Evolutionary conservation across 305 asterid species (phyloP).

Genomic region (Fraxinus ornus): DNA sequence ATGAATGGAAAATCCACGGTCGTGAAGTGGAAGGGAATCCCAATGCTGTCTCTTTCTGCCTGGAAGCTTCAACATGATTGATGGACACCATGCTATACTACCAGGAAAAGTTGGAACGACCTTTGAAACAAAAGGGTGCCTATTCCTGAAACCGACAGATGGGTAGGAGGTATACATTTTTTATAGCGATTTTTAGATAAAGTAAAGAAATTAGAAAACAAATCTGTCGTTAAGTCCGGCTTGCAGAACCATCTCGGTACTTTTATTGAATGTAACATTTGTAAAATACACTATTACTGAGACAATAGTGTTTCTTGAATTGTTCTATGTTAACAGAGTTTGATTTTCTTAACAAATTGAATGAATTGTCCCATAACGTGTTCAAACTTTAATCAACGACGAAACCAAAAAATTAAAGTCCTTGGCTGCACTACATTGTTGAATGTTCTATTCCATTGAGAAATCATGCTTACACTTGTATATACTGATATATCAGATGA

Average conservation of each 20-base stretch:
- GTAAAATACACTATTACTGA: not conserved
- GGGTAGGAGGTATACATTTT: not conserved
- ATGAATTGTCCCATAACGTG: not conserved
- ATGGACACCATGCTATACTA: not conserved
- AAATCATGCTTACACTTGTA: not conserved
- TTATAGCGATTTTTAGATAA: no score
- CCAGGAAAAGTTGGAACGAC: not conserved
- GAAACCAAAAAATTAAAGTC: not conserved
- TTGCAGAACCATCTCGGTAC: not conserved
- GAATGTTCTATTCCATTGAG: not conserved
- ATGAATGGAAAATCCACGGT: not conserved
- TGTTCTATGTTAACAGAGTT: not conserved
- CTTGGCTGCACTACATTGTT: not conserved
- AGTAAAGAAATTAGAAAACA: no score
- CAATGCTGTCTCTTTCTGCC: not conserved
- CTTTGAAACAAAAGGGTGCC: not conserved
- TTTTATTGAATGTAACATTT: not conserved
- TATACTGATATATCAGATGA: not conserved
- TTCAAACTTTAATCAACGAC: not conserved
- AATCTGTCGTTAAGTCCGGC: no score
- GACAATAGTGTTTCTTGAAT: not conserved
- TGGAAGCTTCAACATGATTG: not conserved
- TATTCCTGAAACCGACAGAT: not conserved
- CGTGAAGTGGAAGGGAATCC: not conserved
- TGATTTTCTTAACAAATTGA: not conserved